Evolutionary conservation across 2,329 filamentous ascomycete genomes (phyloP), one percentile per base, ranked within the genome.

Genomic region (Aspergillus sp.): DNA sequence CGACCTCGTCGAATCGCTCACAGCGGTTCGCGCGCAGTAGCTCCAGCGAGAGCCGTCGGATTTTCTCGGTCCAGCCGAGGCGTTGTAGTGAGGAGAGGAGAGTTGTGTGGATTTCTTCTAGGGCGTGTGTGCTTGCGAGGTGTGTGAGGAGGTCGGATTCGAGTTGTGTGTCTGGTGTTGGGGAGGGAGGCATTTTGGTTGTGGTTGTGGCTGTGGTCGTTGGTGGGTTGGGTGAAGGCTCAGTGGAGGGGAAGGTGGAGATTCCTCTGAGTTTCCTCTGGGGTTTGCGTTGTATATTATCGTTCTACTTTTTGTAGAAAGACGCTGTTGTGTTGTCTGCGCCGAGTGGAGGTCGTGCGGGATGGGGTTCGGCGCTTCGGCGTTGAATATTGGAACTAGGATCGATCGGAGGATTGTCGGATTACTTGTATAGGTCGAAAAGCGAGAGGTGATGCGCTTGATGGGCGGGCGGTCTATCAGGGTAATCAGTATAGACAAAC

Each of bases 11-110:
- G 66, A 84, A 85, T 34, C 81, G 85, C 59, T 81, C 81, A 69
- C 83, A 85, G 58, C 85, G 82, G 51, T 85, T 85, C 28, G 81
- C 83, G 66, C 85, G 83, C 58, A 88, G 82, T 46, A 88, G 79
- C 59, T 84, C 79, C 51, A 82, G 81, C 19, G 85, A 80, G 63
- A 88, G 82, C 51, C 76, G 77, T 60, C 82, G 82, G 62, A 89
- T 79, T 30, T 79, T 79, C 67, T 85, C 81, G 47, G 83, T 83
- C 85, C 86, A 89, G 67, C 85, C 85, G n/a, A 79, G 75, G 57
- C 83, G 80, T 68, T 85, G 82, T 11, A 88, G 80, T 23, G 82
- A 81, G 68, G 85, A 80, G 61, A 82, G 78, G 28, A 89, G 79
- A 1, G 81, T 79, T 43, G 76, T 68, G 69, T 87, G 84, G 48